phyloP scores from a whole-genome alignment of 306 rosid species.

The Mimosa pudica region DNA sequence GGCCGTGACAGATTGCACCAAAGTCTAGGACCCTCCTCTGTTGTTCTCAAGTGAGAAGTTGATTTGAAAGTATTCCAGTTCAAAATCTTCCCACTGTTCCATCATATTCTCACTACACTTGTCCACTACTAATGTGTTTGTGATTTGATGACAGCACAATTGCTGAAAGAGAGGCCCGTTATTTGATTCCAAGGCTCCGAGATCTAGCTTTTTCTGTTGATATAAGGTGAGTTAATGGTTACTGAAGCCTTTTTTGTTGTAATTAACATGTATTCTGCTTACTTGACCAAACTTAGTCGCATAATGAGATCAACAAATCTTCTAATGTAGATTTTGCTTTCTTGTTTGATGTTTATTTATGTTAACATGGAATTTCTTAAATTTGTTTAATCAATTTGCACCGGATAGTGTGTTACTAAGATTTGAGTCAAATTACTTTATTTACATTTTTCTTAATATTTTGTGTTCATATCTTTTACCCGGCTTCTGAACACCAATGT shows the following conservation, averaged over 20 bases:
- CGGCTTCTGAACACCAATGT: not conserved
- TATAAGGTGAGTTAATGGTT: conserved; percentile 56
- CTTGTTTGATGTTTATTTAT: not conserved
- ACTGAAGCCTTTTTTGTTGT: conserved; percentile 1
- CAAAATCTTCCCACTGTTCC: conserved; percentile 21
- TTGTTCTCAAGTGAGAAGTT: conserved; percentile 72
- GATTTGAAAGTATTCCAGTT: conserved; percentile 30
- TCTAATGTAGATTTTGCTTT: not conserved
- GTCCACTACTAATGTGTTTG: conserved; percentile 15
- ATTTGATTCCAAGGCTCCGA: conserved; percentile 84
- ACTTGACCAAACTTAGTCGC: not conserved
- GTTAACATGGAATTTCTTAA: conserved; percentile 10
- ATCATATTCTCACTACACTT: conserved; percentile 17
- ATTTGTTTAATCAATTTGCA: conserved; percentile 7
- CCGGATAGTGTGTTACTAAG: not conserved
- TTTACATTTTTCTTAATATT: conserved; percentile 5
- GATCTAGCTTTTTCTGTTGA: conserved; percentile 93
- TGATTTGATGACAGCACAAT: conserved; percentile 64
- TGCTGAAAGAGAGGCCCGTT: conserved; percentile 70
- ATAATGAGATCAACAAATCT: not conserved
- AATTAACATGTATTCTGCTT: conserved; percentile 13
- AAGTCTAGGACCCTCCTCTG: conserved; percentile 95
- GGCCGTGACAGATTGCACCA: conserved; percentile 80
- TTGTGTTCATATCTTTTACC: not conserved
- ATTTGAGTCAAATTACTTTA: conserved; percentile 7